Evolutionary conservation across 2,329 filamentous ascomycete genomes (phyloP).

Genomic region (Fusarium denticulatum): DNA sequence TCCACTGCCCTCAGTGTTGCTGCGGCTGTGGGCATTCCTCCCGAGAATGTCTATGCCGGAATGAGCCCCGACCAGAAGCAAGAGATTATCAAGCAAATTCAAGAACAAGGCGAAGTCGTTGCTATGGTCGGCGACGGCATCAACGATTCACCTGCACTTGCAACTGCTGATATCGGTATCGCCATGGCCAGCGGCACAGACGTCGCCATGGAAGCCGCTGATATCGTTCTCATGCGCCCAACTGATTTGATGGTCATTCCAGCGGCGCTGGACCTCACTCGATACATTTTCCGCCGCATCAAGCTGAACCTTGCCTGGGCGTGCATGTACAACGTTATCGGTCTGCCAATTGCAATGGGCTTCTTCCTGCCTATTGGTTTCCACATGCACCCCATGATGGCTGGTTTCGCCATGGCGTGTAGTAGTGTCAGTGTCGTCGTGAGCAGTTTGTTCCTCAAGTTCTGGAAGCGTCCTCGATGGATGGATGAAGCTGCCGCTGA

Average conservation of each 20-base stretch:
- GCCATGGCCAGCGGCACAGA: constrained; percentile 93
- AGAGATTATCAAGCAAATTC: constrained; percentile 80
- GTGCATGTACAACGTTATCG: constrained; percentile 90
- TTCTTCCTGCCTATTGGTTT: constrained; percentile 90
- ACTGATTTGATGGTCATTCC: constrained; percentile 94
- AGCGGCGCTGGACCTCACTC: constrained; percentile 81
- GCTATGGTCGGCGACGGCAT: constrained; percentile 99
- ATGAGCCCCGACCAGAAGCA: constrained; percentile 93
- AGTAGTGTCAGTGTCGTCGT: constrained; percentile 91
- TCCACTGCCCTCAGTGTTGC: constrained; percentile 88
- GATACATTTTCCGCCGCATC: constrained; percentile 89
- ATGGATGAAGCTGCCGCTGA: constrained; percentile 79
- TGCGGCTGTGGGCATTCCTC: constrained; percentile 79
- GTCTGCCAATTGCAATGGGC: constrained; percentile 96
- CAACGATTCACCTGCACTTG: constrained; percentile 96
- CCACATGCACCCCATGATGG: constrained; percentile 91
- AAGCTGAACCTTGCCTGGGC: constrained; percentile 94
- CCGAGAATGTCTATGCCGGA: constrained; percentile 82
- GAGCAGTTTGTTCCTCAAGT: constrained; percentile 83
- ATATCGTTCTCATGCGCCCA: constrained; percentile 93
- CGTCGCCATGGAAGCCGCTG: constrained; percentile 96
- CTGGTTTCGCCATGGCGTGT: constrained; percentile 91
- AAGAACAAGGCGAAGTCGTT: constrained; percentile 78
- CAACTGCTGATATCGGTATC: constrained; percentile 91
- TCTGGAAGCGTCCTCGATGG: constrained; percentile 87